phyloP scores from a whole-genome alignment of 2,329 filamentous ascomycete genomes.

The Claviceps cyperi region DNA sequence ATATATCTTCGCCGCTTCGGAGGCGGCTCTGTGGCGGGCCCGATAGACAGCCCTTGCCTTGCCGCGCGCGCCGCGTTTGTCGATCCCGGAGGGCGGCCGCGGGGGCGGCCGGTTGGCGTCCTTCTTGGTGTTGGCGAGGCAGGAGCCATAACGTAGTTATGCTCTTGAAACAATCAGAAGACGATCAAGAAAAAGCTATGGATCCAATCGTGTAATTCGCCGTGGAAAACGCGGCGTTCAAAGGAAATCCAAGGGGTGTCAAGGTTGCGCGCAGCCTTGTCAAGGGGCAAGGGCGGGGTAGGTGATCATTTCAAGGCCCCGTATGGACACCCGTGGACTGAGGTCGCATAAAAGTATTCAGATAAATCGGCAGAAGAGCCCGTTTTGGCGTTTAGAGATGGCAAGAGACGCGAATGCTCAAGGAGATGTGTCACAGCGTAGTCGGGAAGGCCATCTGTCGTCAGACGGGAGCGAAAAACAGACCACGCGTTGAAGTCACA shows the following conservation, averaged over 20 bases:
- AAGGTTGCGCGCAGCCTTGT: constrained; percentile 17
- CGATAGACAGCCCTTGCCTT: constrained; percentile 20
- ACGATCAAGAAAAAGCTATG: background rate
- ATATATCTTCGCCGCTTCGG: constrained; percentile 64
- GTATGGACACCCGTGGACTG: constrained; percentile 6
- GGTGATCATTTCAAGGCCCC: constrained; percentile 11
- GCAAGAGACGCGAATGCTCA: constrained; percentile 5
- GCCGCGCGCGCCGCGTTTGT: constrained; percentile 27
- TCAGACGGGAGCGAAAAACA: constrained; percentile 21
- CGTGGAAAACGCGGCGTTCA: background rate
- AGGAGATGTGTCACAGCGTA: constrained; percentile 19
- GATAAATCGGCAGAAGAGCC: constrained; percentile 9
- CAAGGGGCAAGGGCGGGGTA: constrained; percentile 15
- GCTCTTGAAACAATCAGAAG: background rate
- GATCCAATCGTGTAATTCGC: background rate
- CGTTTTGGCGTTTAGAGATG: constrained; percentile 15
- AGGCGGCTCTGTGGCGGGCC: constrained; percentile 41
- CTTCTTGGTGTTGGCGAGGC: constrained; percentile 26
- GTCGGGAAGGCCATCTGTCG: constrained; percentile 15
- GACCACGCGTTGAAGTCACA: constrained; percentile 25
- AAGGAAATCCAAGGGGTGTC: background rate
- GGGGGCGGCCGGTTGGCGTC: constrained; percentile 28
- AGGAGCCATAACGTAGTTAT: constrained; percentile 16
- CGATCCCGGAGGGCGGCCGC: constrained; percentile 31
- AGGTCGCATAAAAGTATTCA: constrained; percentile 10